These are phyloP conservation scores for Colletotrichum falcatum DNA, from an alignment of 2,329 filamentous ascomycete species.

Conservation along the genomic window DNA sequence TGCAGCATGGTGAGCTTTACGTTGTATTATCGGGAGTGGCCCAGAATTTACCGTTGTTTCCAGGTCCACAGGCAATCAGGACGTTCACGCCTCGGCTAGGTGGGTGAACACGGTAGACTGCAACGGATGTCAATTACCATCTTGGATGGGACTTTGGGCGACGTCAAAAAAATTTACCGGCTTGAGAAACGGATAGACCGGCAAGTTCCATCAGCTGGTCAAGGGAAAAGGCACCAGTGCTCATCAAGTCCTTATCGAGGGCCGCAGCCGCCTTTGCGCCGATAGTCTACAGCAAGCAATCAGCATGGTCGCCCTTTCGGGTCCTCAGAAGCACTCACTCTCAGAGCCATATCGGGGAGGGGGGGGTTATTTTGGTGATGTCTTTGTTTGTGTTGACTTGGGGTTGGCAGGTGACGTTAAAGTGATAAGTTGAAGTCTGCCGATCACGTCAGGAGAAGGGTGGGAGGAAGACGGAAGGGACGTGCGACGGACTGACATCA, in stretches of 20 bases:
- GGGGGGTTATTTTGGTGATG: not conserved
- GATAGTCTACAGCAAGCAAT: slow-evolving; percentile 73
- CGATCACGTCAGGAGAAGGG: slow-evolving; percentile 1
- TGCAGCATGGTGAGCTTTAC: slow-evolving; percentile 49
- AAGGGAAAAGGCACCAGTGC: slow-evolving; percentile 85
- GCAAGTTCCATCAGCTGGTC: slow-evolving; percentile 98
- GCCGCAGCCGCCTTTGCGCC: slow-evolving; percentile 88
- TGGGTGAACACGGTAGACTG: slow-evolving; percentile 89
- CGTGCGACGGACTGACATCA: slow-evolving; percentile 43
- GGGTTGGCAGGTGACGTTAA: slow-evolving; percentile 15
- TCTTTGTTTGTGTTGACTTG: not conserved
- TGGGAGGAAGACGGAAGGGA: slow-evolving; percentile 27
- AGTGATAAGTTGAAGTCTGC: slow-evolving; percentile 8
- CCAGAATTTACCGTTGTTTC: slow-evolving; percentile 70
- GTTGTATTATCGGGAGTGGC: not conserved
- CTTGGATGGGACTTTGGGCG: not conserved
- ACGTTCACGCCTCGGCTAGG: slow-evolving; percentile 76
- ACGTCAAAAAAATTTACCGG: slow-evolving; percentile 62
- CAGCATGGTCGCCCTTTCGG: not conserved
- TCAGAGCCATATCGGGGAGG: slow-evolving; percentile 39
- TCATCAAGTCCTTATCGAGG: slow-evolving; percentile 95
- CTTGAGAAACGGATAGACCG: slow-evolving; percentile 92
- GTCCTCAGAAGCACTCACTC: slow-evolving; percentile 42
- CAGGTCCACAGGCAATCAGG: slow-evolving; percentile 91
- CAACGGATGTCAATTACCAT: slow-evolving; percentile 1